Evolutionary conservation across 2,329 filamentous ascomycete species (phyloP).

Genomic region (Zymoseptoria ardabiliae): DNA sequence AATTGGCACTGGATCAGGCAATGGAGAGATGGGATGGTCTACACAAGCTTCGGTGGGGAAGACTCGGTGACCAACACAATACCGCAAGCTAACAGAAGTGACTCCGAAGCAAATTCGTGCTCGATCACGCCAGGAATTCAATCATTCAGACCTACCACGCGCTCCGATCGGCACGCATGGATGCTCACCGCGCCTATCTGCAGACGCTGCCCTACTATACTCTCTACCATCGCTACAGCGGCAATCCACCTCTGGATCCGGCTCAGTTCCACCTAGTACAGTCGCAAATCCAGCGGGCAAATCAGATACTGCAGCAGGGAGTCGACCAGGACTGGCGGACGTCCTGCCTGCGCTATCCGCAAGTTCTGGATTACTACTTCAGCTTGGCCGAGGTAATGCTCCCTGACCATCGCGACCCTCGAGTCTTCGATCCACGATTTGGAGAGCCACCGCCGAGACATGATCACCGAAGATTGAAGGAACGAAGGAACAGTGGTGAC

Average conservation of each 20-base stretch:
- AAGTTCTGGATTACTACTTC: slow-evolving; percentile 77
- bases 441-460: slow-evolving; percentile 10
- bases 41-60: slow-evolving; percentile 23
- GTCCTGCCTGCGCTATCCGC: slow-evolving; percentile 68
- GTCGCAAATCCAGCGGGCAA: slow-evolving; percentile 54
- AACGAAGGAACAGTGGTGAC: slow-evolving; percentile 24
- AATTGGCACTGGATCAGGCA: slow-evolving; percentile 28
- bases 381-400: slow-evolving; percentile 59
- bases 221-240: slow-evolving; percentile 40
- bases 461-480: slow-evolving; percentile 27
- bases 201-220: slow-evolving; percentile 40
- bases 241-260: slow-evolving; percentile 38
- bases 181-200: slow-evolving; percentile 37
- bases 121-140: slow-evolving; percentile 38
- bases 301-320: slow-evolving; percentile 60
- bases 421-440: slow-evolving; percentile 31
- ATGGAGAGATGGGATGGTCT: slow-evolving; percentile 24
- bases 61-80: neutral
- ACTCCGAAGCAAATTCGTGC: slow-evolving; percentile 39
- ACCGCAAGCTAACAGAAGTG: neutral
- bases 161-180: slow-evolving; percentile 34
- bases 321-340: slow-evolving; percentile 74
- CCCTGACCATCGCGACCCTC: slow-evolving; percentile 47
- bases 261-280: slow-evolving; percentile 36
- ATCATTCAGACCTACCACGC: slow-evolving; percentile 39